Conservation (phyloP, 148 eudicot species). For the Spergularia bocconei region DNA sequence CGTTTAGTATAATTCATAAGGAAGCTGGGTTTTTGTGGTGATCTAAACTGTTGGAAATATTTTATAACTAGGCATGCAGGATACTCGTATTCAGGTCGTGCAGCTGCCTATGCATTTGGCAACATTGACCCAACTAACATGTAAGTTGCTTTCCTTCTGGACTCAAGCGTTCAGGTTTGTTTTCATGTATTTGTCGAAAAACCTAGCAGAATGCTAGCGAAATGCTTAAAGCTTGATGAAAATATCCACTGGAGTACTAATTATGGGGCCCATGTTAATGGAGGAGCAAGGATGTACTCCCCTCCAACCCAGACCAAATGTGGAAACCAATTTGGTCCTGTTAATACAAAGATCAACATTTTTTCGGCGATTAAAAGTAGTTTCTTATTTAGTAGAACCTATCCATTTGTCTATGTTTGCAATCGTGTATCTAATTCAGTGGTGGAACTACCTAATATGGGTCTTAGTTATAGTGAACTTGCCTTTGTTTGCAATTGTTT, state of each 20-base stretch:
- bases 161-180: not conserved
- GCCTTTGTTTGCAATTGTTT: too few species aligned
- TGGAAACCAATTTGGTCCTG: too few species aligned
- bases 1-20: not conserved
- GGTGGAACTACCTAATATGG: too few species aligned
- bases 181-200: not conserved
- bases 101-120: slow-evolving; percentile 97
- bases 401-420: too few species aligned
- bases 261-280: not conserved
- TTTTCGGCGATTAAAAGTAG: too few species aligned
- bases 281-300: too few species aligned
- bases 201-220: too few species aligned
- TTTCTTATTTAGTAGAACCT: too few species aligned
- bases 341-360: too few species aligned
- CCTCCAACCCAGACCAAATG: too few species aligned
- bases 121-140: slow-evolving; percentile 84
- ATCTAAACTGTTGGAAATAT: slow-evolving; percentile 15
- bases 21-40: not conserved
- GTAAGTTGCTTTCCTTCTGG: slow-evolving; percentile 39
- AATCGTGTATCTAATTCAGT: too few species aligned
- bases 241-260: not conserved
- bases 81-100: slow-evolving; percentile 97
- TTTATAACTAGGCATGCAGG: slow-evolving; percentile 82
- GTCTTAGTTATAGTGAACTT: too few species aligned
- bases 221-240: not conserved